These are phyloP conservation scores for Neonectria sp. DNA, from an alignment of 2,329 filamentous ascomycete genomes.

Conservation along the genomic window DNA sequence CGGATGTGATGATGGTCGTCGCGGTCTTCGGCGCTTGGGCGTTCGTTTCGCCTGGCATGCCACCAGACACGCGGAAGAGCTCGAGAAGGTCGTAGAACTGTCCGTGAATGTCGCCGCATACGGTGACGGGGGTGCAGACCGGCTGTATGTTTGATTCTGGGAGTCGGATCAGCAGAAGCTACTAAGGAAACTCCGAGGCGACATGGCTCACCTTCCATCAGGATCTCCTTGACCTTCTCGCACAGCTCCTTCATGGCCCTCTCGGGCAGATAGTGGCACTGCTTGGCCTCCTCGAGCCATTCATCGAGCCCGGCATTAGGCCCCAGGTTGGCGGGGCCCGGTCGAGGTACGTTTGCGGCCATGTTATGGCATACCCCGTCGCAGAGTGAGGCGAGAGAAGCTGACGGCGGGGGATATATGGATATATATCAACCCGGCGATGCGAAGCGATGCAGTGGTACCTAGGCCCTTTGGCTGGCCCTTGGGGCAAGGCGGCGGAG, in stretches of 20 bases:
- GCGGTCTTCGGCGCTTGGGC: constrained; percentile 78
- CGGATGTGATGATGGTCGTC: constrained; percentile 85
- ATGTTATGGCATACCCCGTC: constrained; percentile 52
- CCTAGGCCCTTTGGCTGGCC: constrained; percentile 33
- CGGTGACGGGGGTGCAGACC: constrained; percentile 95
- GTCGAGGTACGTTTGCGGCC: constrained; percentile 79
- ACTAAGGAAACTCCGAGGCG: constrained; percentile 12
- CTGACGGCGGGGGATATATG: constrained; percentile 34
- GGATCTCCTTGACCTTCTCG: constrained; percentile 97
- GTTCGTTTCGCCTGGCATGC: constrained; percentile 90
- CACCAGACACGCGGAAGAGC: constrained; percentile 95
- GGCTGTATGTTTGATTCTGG: constrained; percentile 98
- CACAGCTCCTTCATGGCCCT: constrained; percentile 98
- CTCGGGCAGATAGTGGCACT: constrained; percentile 97
- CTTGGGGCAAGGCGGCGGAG: constrained; percentile 36
- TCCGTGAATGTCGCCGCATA: constrained; percentile 98
- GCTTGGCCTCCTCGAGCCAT: constrained; percentile 96
- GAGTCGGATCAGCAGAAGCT: constrained; percentile 34
- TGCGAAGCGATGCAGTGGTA: constrained; percentile 46
- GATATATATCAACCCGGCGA: constrained; percentile 43
- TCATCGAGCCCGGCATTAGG: constrained; percentile 91
- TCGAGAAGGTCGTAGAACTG: constrained; percentile 99
- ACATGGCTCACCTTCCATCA: constrained; percentile 87
- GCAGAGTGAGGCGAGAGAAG: constrained; percentile 35
- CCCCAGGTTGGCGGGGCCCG: constrained; percentile 88